Conservation (phyloP, 768 basidiomycete genomes). For the Lactarius evosmus region DNA sequence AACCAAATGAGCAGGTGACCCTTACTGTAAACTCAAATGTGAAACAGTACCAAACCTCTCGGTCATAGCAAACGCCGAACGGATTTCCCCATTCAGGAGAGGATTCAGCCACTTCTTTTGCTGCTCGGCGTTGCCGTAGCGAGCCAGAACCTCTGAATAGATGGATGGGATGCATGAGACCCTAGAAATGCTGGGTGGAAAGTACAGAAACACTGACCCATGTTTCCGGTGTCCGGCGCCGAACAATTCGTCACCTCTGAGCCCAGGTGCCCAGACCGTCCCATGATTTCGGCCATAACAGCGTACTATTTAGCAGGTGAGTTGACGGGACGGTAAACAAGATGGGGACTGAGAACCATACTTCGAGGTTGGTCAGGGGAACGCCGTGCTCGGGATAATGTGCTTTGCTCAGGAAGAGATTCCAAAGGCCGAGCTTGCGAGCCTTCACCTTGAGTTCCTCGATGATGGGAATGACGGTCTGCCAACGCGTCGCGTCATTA, state of each 20-base stretch:
- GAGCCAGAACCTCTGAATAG: slow-evolving; percentile 85
- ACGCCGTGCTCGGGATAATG: slow-evolving; percentile 91
- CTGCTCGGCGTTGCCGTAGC: slow-evolving; percentile 88
- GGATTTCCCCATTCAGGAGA: slow-evolving; percentile 87
- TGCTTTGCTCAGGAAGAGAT: slow-evolving; percentile 90
- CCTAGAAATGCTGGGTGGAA: neutral
- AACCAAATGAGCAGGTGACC: slow-evolving; percentile 17
- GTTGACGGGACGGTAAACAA: neutral
- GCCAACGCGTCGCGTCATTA: slow-evolving; percentile 73
- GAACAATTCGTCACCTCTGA: slow-evolving; percentile 91
- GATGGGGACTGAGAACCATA: slow-evolving; percentile 37
- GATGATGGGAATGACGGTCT: slow-evolving; percentile 75
- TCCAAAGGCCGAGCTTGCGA: slow-evolving; percentile 89
- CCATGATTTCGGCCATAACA: slow-evolving; percentile 95
- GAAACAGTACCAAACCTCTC: slow-evolving; percentile 73
- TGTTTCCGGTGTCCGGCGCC: slow-evolving; percentile 97
- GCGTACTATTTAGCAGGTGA: slow-evolving; percentile 61
- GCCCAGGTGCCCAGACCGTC: slow-evolving; percentile 75
- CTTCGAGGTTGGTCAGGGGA: slow-evolving; percentile 91
- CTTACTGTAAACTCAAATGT: neutral
- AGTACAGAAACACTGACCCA: slow-evolving; percentile 56
- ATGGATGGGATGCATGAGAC: slow-evolving; percentile 13
- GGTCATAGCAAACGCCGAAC: slow-evolving; percentile 96
- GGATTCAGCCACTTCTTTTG: slow-evolving; percentile 88
- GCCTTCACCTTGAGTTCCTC: slow-evolving; percentile 86